Base-by-base conservation (phyloP, 768 basidiomycete genomes). In the Agrocybe chaxingu region DNA sequence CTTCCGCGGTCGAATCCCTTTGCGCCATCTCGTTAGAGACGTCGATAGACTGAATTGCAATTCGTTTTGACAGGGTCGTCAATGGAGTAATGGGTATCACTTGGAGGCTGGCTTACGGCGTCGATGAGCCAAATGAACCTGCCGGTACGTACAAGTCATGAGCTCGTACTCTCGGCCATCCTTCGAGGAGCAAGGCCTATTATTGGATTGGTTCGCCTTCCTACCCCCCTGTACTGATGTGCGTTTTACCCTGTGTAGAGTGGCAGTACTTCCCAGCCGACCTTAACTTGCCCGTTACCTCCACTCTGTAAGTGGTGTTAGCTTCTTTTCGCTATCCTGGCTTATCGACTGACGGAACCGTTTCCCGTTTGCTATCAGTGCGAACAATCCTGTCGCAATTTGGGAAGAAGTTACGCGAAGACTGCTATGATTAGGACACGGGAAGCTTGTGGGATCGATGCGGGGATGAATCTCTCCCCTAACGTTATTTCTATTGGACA, bases 211-310 rank as follows among this genome's bases (percentile, higher is more conserved):
- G 16, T 11, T 37, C 7, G 7, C 36, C 36, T 16, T 37, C 16
- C 36, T 37, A 3, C 7, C 16, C 16, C 36, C 11, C 36, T 37
- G 16, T 11, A 11, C 16, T 11, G 16, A 11, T 37, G 36, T 37
- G 5, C 6, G 35, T 30, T 46, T 24, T 24, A 24, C 24, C 24
- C 36, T 42, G n/a, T 42, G 73, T 39, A 62, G 81, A 81, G 65
- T 82, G 80, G 79, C 79, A 82, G 61, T 66, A 77, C 51, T 79
- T 74, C 59, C 69, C 77, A 1, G 80, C 80, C 8, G 70, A 74
- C 54, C 65, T 78, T 46, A 78, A 75, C 56, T 62, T 81, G 2
- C 24, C 24, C 24, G 24, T 24, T 48, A 77, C 77, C 1, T 56
- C 66, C 29, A 66, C 67, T 44, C 71, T 66, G 81, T 80, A 62